Conservation (phyloP, 257 asterid species). For the Parsonsia alboflavescens region DNA sequence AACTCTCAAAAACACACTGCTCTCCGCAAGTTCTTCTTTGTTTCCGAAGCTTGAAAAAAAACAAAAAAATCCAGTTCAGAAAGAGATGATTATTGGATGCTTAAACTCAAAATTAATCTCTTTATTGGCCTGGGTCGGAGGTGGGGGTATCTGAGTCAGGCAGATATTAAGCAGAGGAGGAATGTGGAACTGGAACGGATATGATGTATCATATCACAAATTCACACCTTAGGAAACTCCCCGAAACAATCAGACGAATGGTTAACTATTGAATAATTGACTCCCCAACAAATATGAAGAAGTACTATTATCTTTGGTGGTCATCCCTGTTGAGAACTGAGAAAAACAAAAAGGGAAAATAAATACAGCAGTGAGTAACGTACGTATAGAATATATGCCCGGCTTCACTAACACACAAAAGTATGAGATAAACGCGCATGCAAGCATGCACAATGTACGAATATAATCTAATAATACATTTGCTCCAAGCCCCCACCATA, state of each 20-base stretch:
- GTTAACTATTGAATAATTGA: not conserved
- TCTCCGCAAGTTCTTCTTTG: no score
- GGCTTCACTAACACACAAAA: conserved; percentile 24
- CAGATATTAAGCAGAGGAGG: not conserved
- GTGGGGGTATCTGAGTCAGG: not conserved
- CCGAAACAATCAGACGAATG: not conserved
- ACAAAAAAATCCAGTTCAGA: not conserved
- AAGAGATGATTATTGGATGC: not conserved
- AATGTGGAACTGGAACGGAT: no score
- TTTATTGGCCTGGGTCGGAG: not conserved
- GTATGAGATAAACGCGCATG: conserved; percentile 34
- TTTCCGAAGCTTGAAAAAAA: no score
- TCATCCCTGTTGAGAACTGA: not conserved
- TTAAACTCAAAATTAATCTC: not conserved
- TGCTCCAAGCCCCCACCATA: conserved; percentile 15
- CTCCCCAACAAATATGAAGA: not conserved
- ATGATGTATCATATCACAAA: not conserved
- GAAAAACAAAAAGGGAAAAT: not conserved
- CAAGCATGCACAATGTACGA: conserved; percentile 28
- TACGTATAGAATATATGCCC: not conserved
- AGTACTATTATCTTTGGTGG: not conserved
- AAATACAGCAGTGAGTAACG: not conserved
- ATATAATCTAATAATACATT: conserved; percentile 19
- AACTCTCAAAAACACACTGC: no score
- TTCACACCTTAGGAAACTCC: not conserved